phyloP scores from a whole-genome alignment of 352 stramenopile genomes.

The Globisporangium polare region DNA sequence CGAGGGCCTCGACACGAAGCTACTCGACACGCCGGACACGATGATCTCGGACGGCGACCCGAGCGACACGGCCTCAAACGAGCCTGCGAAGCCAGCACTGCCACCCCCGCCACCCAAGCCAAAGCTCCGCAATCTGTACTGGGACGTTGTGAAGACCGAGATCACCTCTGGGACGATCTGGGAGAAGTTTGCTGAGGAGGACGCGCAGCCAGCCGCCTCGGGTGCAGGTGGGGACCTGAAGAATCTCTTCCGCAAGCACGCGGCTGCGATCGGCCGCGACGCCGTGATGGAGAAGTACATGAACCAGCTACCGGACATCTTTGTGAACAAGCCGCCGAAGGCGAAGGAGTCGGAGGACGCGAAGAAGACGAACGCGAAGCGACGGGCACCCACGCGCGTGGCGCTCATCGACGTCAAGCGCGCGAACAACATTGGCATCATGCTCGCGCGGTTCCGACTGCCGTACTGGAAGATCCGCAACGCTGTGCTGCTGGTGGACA shows the following conservation, averaged over 20 bases:
- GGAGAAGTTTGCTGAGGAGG: conserved; percentile 45
- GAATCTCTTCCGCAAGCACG: conserved; percentile 27
- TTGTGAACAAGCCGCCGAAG: conserved; percentile 78
- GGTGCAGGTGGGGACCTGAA: conserved; percentile 20
- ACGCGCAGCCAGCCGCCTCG: conserved; percentile 25
- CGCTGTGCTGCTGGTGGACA: conserved; percentile 76
- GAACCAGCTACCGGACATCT: conserved; percentile 62
- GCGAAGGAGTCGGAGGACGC: conserved; percentile 47
- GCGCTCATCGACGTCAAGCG: conserved; percentile 81
- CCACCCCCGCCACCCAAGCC: conserved; percentile 56
- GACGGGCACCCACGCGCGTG: conserved; percentile 62
- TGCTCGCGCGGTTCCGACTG: conserved; percentile 79
- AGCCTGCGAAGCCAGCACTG: conserved; percentile 26
- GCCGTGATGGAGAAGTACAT: conserved; percentile 62
- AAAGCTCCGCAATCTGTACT: conserved; percentile 83
- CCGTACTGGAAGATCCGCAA: conserved; percentile 77
- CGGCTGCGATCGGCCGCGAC: conserved; percentile 21
- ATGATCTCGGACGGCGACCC: conserved; percentile 52
- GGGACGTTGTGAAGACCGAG: conserved; percentile 68
- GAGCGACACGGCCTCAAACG: conserved; percentile 16
- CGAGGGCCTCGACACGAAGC: conserved; percentile 86
- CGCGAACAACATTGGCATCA: conserved; percentile 86
- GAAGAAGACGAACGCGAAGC: conserved; percentile 36
- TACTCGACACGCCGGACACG: conserved; percentile 85
- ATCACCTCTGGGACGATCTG: conserved; percentile 66